These are phyloP conservation scores for Cyclotella sp. DNA, from an alignment of 108 stramenopile genomes.

Conservation along the genomic window DNA sequence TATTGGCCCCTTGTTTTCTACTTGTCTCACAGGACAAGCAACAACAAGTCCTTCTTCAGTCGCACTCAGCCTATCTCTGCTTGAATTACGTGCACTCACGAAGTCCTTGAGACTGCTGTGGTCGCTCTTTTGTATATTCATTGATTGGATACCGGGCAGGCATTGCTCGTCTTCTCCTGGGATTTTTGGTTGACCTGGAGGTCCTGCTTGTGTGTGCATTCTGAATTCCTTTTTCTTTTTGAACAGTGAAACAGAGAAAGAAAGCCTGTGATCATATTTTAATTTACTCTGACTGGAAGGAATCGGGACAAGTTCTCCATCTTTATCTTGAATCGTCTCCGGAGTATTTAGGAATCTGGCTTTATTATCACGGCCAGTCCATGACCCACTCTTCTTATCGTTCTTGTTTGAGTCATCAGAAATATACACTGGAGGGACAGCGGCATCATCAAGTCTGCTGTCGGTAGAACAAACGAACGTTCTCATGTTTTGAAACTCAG, in stretches of 20 bases:
- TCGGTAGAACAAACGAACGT: too few species aligned
- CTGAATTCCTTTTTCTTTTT: too few species aligned
- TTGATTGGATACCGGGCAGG: neutral
- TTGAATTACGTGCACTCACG: neutral
- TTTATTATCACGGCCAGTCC: neutral
- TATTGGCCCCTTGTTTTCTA: neutral
- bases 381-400: neutral
- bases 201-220: neutral
- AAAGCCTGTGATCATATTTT: neutral
- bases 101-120: neutral
- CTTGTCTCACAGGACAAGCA: neutral
- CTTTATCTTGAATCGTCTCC: neutral
- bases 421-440: neutral
- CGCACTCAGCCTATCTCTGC: neutral
- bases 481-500: too few species aligned
- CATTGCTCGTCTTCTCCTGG: neutral
- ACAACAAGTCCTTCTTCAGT: constrained; percentile 5
- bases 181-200: neutral
- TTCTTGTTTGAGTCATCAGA: neutral
- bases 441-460: too few species aligned
- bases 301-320: neutral
- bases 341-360: neutral
- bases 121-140: neutral
- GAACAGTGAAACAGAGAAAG: neutral
- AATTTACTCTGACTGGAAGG: neutral